These are phyloP conservation scores for Xylariaceae sp. DNA, from an alignment of 2,329 filamentous ascomycete species.

Conservation along the genomic window DNA sequence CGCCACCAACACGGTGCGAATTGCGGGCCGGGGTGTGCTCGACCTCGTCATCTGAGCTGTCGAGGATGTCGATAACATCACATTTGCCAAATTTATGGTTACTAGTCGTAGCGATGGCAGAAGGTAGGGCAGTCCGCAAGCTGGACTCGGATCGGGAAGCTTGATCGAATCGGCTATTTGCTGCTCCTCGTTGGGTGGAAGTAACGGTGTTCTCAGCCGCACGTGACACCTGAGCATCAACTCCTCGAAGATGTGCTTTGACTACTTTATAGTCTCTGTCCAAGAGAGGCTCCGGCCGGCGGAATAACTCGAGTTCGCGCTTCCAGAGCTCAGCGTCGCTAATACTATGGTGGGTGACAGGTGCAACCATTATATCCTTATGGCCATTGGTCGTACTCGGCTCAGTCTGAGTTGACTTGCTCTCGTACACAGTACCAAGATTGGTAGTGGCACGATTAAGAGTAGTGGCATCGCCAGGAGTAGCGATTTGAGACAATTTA, in stretches of 20 bases:
- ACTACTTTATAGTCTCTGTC: not conserved
- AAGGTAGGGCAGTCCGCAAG: too few relatives aligned
- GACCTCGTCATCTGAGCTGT: slow-evolving; percentile 12
- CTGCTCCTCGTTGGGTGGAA: too few relatives aligned
- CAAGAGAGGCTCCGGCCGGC: slow-evolving; percentile 15
- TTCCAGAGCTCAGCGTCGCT: slow-evolving; percentile 16
- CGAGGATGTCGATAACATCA: slow-evolving; percentile 4
- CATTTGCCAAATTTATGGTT: not conserved
- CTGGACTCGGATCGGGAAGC: too few relatives aligned
- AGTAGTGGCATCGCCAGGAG: not conserved
- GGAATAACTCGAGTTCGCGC: slow-evolving; percentile 19
- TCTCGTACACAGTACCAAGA: not conserved
- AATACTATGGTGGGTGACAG: not conserved
- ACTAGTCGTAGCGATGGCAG: too few relatives aligned
- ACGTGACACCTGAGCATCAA: not conserved
- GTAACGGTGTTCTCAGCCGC: not conserved
- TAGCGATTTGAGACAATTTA: too few relatives aligned
- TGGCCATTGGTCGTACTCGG: not conserved
- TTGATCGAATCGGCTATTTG: too few relatives aligned
- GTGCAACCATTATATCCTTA: not conserved
- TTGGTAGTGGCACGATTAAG: too few relatives aligned
- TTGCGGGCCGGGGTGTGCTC: not conserved
- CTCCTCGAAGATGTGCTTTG: slow-evolving; percentile 9
- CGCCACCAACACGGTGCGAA: slow-evolving; percentile 14
- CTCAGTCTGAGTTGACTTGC: slow-evolving; percentile 11